These are phyloP conservation scores for Podila minutissima DNA, from an alignment of 192 early-diverging fungal species.

Conservation along the genomic window DNA sequence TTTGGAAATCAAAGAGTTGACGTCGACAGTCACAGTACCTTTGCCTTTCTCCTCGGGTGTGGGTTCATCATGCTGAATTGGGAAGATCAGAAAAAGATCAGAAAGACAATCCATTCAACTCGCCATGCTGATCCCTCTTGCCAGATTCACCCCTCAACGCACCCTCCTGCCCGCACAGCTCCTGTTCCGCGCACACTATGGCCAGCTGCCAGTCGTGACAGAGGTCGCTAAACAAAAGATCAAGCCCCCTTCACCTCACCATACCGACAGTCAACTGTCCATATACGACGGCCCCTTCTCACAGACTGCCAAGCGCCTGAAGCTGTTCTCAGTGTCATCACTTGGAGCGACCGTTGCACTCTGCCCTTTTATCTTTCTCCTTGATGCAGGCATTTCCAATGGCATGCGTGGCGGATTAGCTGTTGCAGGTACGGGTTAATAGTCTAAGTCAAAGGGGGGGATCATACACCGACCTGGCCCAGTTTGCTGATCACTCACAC, in stretches of 20 bases:
- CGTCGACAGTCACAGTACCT: too few relatives aligned
- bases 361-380: slow-evolving; percentile 61
- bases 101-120: too few relatives aligned
- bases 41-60: too few relatives aligned
- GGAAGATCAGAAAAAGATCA: too few relatives aligned
- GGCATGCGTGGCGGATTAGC: slow-evolving; percentile 58
- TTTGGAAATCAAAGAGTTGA: not conserved
- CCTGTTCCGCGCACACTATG: slow-evolving; percentile 24
- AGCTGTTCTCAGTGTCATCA: slow-evolving; percentile 65
- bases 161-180: not conserved
- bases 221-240: not conserved
- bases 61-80: too few relatives aligned
- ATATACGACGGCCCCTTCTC: slow-evolving; percentile 65
- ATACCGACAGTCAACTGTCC: slow-evolving; percentile 23
- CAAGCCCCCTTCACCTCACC: slow-evolving; percentile 30
- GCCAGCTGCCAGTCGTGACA: slow-evolving; percentile 37
- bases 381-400: slow-evolving; percentile 60
- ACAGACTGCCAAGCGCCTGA: slow-evolving; percentile 60
- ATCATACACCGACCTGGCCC: too few relatives aligned
- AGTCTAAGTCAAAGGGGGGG: not conserved
- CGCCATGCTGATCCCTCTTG: slow-evolving; percentile 8
- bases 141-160: slow-evolving; percentile 7
- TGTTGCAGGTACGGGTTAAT: slow-evolving; percentile 51
- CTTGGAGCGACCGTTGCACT: slow-evolving; percentile 58
- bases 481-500: not conserved